Evolutionary conservation across 345 rosid genomes (phyloP).

Genomic region (Turnera subulata): DNA sequence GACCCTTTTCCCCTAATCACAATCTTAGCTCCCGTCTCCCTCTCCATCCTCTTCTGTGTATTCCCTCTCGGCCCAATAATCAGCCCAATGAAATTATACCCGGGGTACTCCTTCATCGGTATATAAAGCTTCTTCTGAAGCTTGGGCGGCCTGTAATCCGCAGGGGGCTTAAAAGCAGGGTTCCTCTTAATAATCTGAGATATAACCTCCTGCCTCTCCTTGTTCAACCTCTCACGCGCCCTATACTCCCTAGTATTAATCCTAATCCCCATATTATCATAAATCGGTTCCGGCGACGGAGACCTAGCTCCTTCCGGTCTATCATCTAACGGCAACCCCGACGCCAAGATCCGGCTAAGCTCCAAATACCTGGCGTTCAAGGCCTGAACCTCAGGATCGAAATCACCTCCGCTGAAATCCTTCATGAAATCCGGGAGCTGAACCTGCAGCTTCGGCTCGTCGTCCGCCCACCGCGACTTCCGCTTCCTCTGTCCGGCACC

Average conservation of each 20-base stretch:
- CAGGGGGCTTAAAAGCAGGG: constrained; percentile 94
- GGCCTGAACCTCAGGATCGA: constrained; percentile 86
- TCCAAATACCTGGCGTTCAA: constrained; percentile 80
- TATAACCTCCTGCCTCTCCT: constrained; percentile 88
- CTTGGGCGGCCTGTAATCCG: constrained; percentile 94
- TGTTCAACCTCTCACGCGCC: constrained; percentile 82
- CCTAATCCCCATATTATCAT: constrained; percentile 92
- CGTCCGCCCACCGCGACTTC: constrained; percentile 91
- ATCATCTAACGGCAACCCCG: constrained; percentile 79
- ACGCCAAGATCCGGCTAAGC: constrained; percentile 75
- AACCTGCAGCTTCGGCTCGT: constrained; percentile 78
- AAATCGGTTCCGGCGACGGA: constrained; percentile 93
- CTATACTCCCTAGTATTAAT: constrained; percentile 82
- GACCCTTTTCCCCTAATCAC: constrained; percentile 98
- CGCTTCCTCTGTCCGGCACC: constrained; percentile 63
- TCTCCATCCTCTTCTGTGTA: constrained; percentile 98
- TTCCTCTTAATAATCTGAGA: constrained; percentile 85
- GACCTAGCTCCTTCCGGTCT: constrained; percentile 89
- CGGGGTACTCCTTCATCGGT: constrained; percentile 91
- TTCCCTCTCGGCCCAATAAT: constrained; percentile 97
- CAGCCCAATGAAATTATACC: constrained; percentile 86
- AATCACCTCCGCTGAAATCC: constrained; percentile 88
- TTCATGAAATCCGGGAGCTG: constrained; percentile 93
- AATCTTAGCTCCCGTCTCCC: constrained; percentile 91
- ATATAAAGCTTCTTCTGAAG: constrained; percentile 94